Evolutionary conservation across 2,329 filamentous ascomycete genomes (phyloP).

Genomic region (Penicillium sp.): DNA sequence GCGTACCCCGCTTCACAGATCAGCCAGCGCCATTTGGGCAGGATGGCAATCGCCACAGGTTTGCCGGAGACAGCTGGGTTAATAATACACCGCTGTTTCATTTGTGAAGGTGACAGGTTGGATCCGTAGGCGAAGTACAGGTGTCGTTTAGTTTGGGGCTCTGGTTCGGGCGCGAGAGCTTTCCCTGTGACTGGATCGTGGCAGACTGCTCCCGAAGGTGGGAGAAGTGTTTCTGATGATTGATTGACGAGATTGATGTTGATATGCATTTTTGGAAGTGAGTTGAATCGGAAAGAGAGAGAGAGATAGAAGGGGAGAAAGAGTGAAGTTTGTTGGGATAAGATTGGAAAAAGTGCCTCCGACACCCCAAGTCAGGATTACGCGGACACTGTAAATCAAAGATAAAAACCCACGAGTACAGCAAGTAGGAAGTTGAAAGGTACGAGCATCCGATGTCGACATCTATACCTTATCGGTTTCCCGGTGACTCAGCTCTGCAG

Average conservation of each 20-base stretch:
- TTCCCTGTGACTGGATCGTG: conserved; percentile 1
- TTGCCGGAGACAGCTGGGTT: conserved; percentile 32
- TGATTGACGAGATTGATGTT: not conserved
- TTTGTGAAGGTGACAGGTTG: conserved; percentile 44
- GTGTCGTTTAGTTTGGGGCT: conserved; percentile 16
- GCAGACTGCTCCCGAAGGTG: not conserved
- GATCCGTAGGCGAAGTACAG: conserved; percentile 48
- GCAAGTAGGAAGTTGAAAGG: not conserved
- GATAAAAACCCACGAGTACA: not conserved
- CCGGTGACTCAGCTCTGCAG: not conserved
- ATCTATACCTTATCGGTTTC: not conserved
- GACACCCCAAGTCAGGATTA: not conserved
- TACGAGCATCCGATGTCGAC: not conserved
- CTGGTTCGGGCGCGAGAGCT: conserved; percentile 20
- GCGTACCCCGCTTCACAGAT: conserved; percentile 44
- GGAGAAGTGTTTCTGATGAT: conserved; percentile 7
- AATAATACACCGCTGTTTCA: conserved; percentile 37
- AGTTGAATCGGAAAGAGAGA: not conserved
- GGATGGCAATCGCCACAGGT: conserved; percentile 39
- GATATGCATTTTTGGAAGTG: conserved; percentile 4
- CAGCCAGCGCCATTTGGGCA: conserved; percentile 42
- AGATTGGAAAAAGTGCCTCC: not conserved
- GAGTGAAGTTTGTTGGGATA: not conserved
- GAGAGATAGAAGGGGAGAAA: not conserved
- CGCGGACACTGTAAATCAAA: not conserved